Evolutionary conservation across 352 stramenopile species (phyloP).

Genomic region (Phytophthora aleatoria): DNA sequence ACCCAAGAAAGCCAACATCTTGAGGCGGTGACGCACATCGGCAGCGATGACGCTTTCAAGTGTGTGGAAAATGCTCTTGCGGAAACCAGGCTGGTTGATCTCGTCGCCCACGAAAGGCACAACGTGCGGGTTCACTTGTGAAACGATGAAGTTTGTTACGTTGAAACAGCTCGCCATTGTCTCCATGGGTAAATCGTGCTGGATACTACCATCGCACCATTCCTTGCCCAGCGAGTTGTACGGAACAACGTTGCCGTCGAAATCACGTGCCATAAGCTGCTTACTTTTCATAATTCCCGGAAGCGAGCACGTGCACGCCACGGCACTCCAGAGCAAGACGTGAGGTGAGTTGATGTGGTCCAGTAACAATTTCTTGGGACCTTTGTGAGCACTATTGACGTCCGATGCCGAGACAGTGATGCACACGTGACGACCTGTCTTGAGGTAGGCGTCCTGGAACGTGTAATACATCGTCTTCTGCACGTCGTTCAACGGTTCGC

Average conservation of each 20-base stretch:
- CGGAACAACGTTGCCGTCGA: constrained; percentile 83
- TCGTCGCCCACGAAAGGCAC: constrained; percentile 93
- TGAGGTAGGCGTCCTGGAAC: constrained; percentile 94
- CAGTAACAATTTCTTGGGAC: constrained; percentile 84
- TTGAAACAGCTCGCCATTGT: constrained; percentile 94
- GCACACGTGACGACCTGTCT: constrained; percentile 93
- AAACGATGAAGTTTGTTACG: constrained; percentile 93
- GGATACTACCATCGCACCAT: constrained; percentile 94
- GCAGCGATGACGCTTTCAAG: constrained; percentile 87
- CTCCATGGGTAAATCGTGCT: constrained; percentile 93
- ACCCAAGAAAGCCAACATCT: constrained; percentile 83
- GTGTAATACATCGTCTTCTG: constrained; percentile 81
- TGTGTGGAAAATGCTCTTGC: constrained; percentile 73
- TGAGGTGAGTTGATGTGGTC: constrained; percentile 95
- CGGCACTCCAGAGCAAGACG: constrained; percentile 91
- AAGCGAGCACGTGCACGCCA: constrained; percentile 91
- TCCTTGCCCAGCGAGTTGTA: constrained; percentile 94
- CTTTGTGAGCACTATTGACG: constrained; percentile 82
- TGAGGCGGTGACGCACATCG: constrained; percentile 68
- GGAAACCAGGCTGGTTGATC: constrained; percentile 71
- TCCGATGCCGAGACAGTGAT: constrained; percentile 94
- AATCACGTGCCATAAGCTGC: constrained; percentile 82
- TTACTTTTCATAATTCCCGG: constrained; percentile 94
- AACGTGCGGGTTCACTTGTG: constrained; percentile 91
- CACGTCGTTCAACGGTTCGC: constrained; percentile 53